Base-by-base conservation (phyloP, 2,329 filamentous ascomycete genomes). In the Colletotrichum magnum region DNA sequence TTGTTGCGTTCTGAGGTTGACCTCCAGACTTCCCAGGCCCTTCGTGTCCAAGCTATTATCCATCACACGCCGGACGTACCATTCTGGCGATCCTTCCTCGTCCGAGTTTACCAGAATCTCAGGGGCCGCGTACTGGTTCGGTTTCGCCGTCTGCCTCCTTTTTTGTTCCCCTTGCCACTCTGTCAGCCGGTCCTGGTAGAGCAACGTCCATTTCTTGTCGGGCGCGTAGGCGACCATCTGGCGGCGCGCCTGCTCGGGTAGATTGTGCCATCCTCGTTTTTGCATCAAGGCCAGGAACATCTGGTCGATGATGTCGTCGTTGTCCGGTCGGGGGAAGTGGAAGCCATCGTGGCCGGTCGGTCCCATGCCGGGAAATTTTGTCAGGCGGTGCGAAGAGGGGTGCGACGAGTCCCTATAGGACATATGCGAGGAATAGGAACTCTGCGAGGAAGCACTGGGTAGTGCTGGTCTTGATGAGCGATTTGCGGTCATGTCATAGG, bases 201-300 rank as follows among this genome's bases (percentile, higher is more conserved):
- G 93, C 69, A 99, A 84, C 1, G 94, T 98, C 96, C 96, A 99
- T 82, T 98, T 99, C 86, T 98, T 98, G 72, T 91, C 89, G 9
- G 96, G 89, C 15, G 95, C 94, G 79, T 99, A 98, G 45, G 94
- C 94, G 82, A 96, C 89, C 95, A 99, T 98, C 84, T 98, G 96
- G 71, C 95, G 88, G 74, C 93, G 90, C 36, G 96, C 96, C 83
- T 97, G 94, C 77, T 99, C 96, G 5, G 96, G 96, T 72, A 99
- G 85, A 80, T 97, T 97, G 83, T 97, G 96, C 94, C 95, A 98
- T 73, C 95, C 96, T 82, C 96, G 90, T 83, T 98, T 98, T 77
- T 97, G 93, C 96, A 99, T 98, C 73, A 99, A 84, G 60, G 94
- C 92, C 76, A 95, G 86, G 77, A 98, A 98, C 85, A 97, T 93